These are phyloP conservation scores for Porodaedalea pini DNA, from an alignment of 1,284 basidiomycete species.

Conservation along the genomic window DNA sequence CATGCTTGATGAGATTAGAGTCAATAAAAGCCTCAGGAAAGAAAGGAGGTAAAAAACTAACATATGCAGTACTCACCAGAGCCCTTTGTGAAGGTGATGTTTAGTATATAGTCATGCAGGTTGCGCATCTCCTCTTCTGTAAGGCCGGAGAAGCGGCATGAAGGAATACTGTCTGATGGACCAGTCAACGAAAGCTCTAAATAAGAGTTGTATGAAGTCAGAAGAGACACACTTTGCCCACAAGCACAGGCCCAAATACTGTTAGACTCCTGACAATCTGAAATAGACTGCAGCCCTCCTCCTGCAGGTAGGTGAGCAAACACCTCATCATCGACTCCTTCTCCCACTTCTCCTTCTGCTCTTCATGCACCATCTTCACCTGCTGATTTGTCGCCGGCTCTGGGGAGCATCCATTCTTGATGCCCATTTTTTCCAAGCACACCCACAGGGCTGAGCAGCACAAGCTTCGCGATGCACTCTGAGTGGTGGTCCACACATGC, in stretches of 20 bases:
- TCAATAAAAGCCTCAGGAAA: slow-evolving; percentile 14
- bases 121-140: slow-evolving; percentile 80
- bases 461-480: slow-evolving; percentile 71
- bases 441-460: slow-evolving; percentile 87
- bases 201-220: background rate
- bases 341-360: slow-evolving; percentile 51
- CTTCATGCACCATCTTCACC: slow-evolving; percentile 48
- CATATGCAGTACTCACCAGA: slow-evolving; percentile 93
- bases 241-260: slow-evolving; percentile 82
- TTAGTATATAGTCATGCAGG: slow-evolving; percentile 88
- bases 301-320: slow-evolving; percentile 81
- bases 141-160: slow-evolving; percentile 80
- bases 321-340: slow-evolving; percentile 50
- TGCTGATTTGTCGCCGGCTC: slow-evolving; percentile 45
- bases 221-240: slow-evolving; percentile 61
- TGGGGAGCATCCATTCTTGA: slow-evolving; percentile 33
- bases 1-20: slow-evolving; percentile 50
- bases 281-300: slow-evolving; percentile 86
- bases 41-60: slow-evolving; percentile 32
- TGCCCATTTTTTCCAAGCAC: slow-evolving; percentile 61
- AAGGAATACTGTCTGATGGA: slow-evolving; percentile 59
- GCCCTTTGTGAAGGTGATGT: slow-evolving; percentile 86
- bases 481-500: slow-evolving; percentile 88
- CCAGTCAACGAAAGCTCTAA: background rate
- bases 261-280: slow-evolving; percentile 70